A percentile compares a stretch with the other conserved stretches of the same genome.
Conservation (phyloP, 1,284 basidiomycete species). For the Papiliotrema nemorosa region DNA sequence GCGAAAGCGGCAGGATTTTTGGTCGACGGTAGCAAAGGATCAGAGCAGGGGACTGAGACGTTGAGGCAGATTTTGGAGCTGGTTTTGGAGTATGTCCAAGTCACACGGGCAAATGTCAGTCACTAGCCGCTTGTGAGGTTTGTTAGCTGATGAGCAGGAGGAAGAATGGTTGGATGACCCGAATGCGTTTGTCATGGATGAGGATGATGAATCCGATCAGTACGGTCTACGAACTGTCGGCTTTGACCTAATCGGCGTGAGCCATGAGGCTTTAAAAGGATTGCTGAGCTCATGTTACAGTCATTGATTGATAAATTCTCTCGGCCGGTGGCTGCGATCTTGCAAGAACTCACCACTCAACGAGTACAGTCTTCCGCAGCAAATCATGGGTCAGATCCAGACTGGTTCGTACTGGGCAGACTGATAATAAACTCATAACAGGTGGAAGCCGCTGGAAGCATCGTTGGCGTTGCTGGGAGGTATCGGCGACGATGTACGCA, state of each 20-base stretch:
- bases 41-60: constrained; percentile 48
- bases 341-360: constrained; percentile 61
- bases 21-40: constrained; percentile 15
- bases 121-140: neutral
- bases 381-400: constrained; percentile 26
- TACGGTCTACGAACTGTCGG: constrained; percentile 80
- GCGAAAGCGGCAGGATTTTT: constrained; percentile 19
- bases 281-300: constrained; percentile 48
- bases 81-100: constrained; percentile 73
- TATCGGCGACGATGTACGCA: constrained; percentile 69
- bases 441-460: constrained; percentile 88
- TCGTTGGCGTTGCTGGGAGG: constrained; percentile 79
- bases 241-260: constrained; percentile 76
- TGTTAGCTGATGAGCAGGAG: constrained; percentile 56
- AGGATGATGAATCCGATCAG: constrained; percentile 81
- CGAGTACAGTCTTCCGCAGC: constrained; percentile 35
- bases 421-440: constrained; percentile 41
- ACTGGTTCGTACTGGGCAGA: constrained; percentile 42
- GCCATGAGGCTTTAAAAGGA: constrained; percentile 24
- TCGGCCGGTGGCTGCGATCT: constrained; percentile 56
- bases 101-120: constrained; percentile 81
- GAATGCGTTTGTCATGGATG: constrained; percentile 89
- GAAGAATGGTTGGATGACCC: constrained; percentile 85
- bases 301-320: constrained; percentile 67
- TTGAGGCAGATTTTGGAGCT: constrained; percentile 59